Percentiles rank a stretch among this genome's conserved stretches.
These are phyloP conservation scores for Tylopilus orsonianus DNA, from an alignment of 1,284 basidiomycete species.

Conservation along the genomic window DNA sequence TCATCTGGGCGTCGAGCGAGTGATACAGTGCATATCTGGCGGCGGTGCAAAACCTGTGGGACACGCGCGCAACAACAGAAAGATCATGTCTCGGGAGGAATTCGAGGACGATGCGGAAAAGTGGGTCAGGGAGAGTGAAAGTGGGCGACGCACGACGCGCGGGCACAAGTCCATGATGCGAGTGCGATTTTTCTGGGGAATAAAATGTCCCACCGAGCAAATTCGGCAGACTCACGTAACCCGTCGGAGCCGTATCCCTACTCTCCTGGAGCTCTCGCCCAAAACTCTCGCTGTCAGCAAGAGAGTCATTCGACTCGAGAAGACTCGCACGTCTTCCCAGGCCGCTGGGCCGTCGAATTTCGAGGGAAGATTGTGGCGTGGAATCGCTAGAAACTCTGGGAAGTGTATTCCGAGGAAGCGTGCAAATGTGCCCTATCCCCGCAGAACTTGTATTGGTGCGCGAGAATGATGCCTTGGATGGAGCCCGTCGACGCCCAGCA, in stretches of 20 bases:
- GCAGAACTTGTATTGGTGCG: slow-evolving; percentile 7
- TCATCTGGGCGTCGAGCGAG: slow-evolving; percentile 20
- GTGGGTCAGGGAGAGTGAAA: slow-evolving; percentile 19
- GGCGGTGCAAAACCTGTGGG: slow-evolving; percentile 18
- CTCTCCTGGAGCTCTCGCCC: slow-evolving; percentile 2
- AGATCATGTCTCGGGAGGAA: slow-evolving; percentile 21
- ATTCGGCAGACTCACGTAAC: slow-evolving; percentile 24
- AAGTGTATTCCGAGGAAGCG: slow-evolving; percentile 16
- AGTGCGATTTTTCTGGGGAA: not conserved
- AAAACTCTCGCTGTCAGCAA: slow-evolving; percentile 12
- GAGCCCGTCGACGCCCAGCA: slow-evolving; percentile 21
- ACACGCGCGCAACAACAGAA: slow-evolving; percentile 22
- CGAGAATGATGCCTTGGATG: slow-evolving; percentile 16
- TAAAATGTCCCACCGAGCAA: slow-evolving; percentile 10
- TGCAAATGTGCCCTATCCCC: slow-evolving; percentile 20
- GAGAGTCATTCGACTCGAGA: slow-evolving; percentile 20
- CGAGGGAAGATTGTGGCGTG: slow-evolving; percentile 29
- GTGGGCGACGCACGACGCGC: not conserved
- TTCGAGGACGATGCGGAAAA: slow-evolving; percentile 26
- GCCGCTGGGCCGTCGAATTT: slow-evolving; percentile 34
- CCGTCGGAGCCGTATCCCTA: not conserved
- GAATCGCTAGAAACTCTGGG: slow-evolving; percentile 26
- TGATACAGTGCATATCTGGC: slow-evolving; percentile 27
- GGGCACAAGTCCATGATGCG: not conserved
- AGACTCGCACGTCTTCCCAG: slow-evolving; percentile 32